These are phyloP conservation scores for Aspergillus sp. DNA, from an alignment of 2,329 filamentous ascomycete species.

Conservation along the genomic window DNA sequence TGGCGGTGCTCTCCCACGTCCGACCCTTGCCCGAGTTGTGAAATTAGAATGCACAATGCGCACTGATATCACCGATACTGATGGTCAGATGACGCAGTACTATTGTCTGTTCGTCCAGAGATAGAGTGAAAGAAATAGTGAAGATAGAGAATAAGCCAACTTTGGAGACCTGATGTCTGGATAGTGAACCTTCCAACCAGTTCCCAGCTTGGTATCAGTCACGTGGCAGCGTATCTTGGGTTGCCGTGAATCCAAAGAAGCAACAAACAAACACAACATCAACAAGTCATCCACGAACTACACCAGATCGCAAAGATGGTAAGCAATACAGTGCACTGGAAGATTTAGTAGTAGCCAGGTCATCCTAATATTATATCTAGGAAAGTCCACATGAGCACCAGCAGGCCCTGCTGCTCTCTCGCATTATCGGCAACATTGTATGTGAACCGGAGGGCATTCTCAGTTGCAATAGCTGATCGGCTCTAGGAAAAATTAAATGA, in stretches of 20 bases:
- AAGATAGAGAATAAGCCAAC: too few species aligned
- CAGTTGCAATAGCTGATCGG: neutral
- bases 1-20: neutral
- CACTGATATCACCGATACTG: neutral
- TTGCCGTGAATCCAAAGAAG: slow-evolving; percentile 1
- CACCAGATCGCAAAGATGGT: slow-evolving; percentile 18
- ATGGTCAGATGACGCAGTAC: neutral
- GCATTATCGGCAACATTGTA: slow-evolving; percentile 97
- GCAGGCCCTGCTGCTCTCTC: slow-evolving; percentile 87
- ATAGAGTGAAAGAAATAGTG: too few species aligned
- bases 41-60: neutral
- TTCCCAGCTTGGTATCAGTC: neutral
- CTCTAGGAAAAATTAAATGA: slow-evolving; percentile 94
- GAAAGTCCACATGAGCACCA: slow-evolving; percentile 98
- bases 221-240: slow-evolving; percentile 14
- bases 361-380: slow-evolving; percentile 42
- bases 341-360: too few species aligned
- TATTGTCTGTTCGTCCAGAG: neutral
- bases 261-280: slow-evolving; percentile 21
- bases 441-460: slow-evolving; percentile 38
- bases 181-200: neutral
- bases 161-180: too few species aligned
- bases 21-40: neutral
- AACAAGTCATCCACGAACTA: neutral
- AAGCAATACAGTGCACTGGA: neutral